phyloP scores from a whole-genome alignment of 2,329 filamentous ascomycete genomes.

The Aspergillus sp. region DNA sequence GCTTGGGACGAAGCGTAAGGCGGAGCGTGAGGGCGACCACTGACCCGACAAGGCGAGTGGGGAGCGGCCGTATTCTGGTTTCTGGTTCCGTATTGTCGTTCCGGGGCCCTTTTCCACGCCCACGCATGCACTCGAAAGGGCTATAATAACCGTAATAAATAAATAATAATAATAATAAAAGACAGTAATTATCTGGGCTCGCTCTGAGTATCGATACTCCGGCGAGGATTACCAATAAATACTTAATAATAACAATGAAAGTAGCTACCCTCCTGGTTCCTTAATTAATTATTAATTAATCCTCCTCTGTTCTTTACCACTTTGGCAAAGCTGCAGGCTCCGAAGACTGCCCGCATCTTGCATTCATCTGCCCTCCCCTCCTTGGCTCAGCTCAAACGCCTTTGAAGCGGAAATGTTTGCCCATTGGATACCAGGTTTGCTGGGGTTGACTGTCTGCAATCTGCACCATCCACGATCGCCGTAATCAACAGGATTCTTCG shows the following conservation, averaged over 20 bases:
- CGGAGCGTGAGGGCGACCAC: slow-evolving; percentile 11
- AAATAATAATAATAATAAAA: slow-evolving; percentile 7
- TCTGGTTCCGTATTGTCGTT: slow-evolving; percentile 15
- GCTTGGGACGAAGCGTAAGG: slow-evolving; percentile 19
- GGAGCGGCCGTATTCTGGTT: slow-evolving; percentile 9
- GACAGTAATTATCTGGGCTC: background rate
- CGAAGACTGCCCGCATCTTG: background rate
- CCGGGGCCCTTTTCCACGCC: slow-evolving; percentile 21
- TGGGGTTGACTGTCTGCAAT: background rate
- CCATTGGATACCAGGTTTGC: slow-evolving; percentile 7
- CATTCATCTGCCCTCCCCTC: background rate
- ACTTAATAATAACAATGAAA: slow-evolving; percentile 10
- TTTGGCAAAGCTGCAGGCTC: slow-evolving; percentile 9
- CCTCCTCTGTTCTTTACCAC: background rate
- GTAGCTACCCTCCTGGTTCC: slow-evolving; percentile 1
- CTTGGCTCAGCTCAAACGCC: background rate
- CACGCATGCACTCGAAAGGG: background rate
- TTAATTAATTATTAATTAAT: too few species aligned
- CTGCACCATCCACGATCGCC: background rate
- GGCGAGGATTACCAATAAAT: slow-evolving; percentile 8
- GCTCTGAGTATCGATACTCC: slow-evolving; percentile 1
- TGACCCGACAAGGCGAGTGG: slow-evolving; percentile 16
- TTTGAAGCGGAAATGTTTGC: background rate
- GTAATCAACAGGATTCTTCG: slow-evolving; percentile 9
- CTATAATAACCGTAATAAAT: slow-evolving; percentile 9